Conservation (phyloP, 2,329 filamentous ascomycete species). For the Aphanocladium album region DNA sequence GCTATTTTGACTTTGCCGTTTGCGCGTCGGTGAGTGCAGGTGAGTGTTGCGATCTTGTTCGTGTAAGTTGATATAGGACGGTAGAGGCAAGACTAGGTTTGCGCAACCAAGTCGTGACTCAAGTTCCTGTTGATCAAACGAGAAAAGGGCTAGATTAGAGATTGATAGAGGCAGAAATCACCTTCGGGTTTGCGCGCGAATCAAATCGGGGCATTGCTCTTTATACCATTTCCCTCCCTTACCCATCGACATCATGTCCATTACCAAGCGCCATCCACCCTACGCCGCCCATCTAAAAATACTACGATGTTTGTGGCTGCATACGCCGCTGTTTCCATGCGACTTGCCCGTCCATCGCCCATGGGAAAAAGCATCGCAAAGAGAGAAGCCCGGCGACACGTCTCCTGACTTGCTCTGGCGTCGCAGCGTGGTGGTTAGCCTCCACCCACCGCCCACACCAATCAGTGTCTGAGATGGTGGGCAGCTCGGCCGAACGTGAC, state of each 20-base stretch:
- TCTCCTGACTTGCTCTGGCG: slow-evolving; percentile 13
- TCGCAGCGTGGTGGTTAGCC: slow-evolving; percentile 15
- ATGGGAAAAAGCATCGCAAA: not conserved
- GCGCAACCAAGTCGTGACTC: not conserved
- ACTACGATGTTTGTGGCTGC: slow-evolving; percentile 7
- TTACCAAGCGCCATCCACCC: not conserved
- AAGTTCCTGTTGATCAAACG: not conserved
- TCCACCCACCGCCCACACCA: slow-evolving; percentile 15
- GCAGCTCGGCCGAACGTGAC: slow-evolving; percentile 31
- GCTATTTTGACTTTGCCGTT: not conserved
- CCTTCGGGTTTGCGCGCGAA: slow-evolving; percentile 8
- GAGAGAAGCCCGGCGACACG: not conserved
- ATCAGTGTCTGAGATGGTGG: slow-evolving; percentile 21
- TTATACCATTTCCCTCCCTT: not conserved
- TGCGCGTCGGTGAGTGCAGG: not conserved
- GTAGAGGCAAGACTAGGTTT: not conserved
- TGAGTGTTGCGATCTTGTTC: not conserved
- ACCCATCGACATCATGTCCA: not conserved
- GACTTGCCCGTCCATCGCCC: not conserved
- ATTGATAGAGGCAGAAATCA: slow-evolving; percentile 1
- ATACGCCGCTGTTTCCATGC: not conserved
- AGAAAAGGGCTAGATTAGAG: not conserved
- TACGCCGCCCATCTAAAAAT: slow-evolving; percentile 5
- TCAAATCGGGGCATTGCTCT: slow-evolving; percentile 10
- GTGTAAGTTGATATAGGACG: not conserved